These are phyloP conservation scores for Deinandra increscens DNA, from an alignment of 129 eudicot genomes.

Conservation along the genomic window DNA sequence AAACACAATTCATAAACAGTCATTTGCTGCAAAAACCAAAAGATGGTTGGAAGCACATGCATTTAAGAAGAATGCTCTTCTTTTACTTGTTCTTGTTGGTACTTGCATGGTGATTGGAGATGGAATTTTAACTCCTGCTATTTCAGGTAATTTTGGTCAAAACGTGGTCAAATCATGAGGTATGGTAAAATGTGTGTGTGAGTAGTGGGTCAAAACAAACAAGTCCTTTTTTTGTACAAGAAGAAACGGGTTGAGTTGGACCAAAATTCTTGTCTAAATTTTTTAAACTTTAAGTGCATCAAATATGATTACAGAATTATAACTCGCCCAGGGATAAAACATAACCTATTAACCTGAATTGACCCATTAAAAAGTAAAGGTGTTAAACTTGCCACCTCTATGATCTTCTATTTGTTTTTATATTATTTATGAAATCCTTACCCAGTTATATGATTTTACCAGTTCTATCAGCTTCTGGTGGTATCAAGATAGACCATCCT, in stretches of 20 bases:
- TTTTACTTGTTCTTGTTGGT: constrained; percentile 72
- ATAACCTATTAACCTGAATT: no score
- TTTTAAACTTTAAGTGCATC: no score
- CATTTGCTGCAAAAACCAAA: constrained; percentile 52
- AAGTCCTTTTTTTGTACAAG: no score
- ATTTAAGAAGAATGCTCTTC: constrained; percentile 62
- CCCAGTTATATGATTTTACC: constrained; percentile 24
- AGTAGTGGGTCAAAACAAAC: no score
- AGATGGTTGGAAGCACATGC: constrained; percentile 47
- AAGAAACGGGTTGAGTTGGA: no score
- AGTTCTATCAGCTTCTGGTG: constrained; percentile 88
- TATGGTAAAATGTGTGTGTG: no score
- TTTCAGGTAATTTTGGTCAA: constrained; percentile 49
- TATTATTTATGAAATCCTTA: neutral
- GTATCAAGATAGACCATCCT: constrained; percentile 79
- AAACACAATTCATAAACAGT: constrained; percentile 52
- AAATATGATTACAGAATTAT: no score
- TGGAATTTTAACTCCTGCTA: constrained; percentile 66
- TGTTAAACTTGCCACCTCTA: no score
- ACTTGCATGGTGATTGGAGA: constrained; percentile 56
- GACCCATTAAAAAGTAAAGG: no score
- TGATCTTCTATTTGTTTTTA: neutral
- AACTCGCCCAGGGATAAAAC: no score
- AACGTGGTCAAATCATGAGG: no score
- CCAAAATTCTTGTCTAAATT: no score